Percentiles rank a stretch among this genome's conserved stretches.
phyloP scores from a whole-genome alignment of 305 asterid genomes.

The Solanum chacoense region DNA sequence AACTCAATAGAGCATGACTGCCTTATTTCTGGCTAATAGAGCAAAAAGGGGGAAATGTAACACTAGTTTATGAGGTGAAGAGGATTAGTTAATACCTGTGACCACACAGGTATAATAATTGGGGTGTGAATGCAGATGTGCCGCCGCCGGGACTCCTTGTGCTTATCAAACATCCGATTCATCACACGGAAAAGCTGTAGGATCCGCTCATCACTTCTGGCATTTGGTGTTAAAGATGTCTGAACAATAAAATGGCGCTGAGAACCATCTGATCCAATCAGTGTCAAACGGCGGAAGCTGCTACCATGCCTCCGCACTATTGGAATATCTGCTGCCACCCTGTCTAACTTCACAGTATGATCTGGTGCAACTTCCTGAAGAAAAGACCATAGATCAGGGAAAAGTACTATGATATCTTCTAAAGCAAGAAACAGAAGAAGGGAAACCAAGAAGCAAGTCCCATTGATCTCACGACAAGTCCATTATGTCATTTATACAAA shows the following conservation, averaged over 20 bases:
- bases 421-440: background rate
- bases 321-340: slow-evolving; percentile 96
- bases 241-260: slow-evolving; percentile 98
- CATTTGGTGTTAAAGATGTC: slow-evolving; percentile 98
- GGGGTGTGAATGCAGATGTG: slow-evolving; percentile 96
- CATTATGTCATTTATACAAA: background rate
- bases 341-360: slow-evolving; percentile 94
- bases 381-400: background rate
- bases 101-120: slow-evolving; percentile 98
- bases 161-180: slow-evolving; percentile 98
- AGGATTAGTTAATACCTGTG: slow-evolving; percentile 53
- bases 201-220: slow-evolving; percentile 98
- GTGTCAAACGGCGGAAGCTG: slow-evolving; percentile 96
- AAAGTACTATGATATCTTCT: background rate
- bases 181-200: slow-evolving; percentile 97
- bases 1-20: background rate
- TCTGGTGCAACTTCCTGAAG: slow-evolving; percentile 96
- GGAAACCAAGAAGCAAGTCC: background rate
- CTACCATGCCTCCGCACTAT: slow-evolving; percentile 98
- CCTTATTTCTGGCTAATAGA: background rate
- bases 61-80: background rate
- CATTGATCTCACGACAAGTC: background rate
- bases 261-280: slow-evolving; percentile 98
- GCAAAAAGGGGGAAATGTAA: background rate
- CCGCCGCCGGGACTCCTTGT: slow-evolving; percentile 97